These are phyloP conservation scores for Curvularia spicifera DNA, from an alignment of 2,329 filamentous ascomycete genomes.

Conservation along the genomic window DNA sequence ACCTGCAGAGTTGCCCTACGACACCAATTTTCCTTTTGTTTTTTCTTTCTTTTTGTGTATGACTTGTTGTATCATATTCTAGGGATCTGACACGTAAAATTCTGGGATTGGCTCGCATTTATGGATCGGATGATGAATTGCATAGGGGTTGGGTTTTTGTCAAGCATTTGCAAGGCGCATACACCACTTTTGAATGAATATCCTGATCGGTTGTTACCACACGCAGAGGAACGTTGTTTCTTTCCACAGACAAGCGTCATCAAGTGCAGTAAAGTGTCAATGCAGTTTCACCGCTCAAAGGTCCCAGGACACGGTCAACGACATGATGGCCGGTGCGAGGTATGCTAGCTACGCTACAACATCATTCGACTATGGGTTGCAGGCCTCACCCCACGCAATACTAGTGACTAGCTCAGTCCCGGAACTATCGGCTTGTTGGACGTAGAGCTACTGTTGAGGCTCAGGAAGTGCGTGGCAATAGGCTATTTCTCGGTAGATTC, in stretches of 20 bases:
- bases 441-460: slow-evolving; percentile 6
- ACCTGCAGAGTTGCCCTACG: neutral
- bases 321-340: neutral
- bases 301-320: neutral
- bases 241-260: neutral
- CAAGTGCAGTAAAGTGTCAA: neutral
- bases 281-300: neutral
- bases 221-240: neutral
- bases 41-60: neutral
- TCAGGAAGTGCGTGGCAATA: slow-evolving; percentile 16
- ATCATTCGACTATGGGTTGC: neutral
- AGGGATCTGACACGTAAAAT: neutral
- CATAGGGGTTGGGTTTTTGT: neutral
- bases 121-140: neutral
- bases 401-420: neutral
- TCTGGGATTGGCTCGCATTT: neutral
- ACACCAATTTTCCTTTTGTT: neutral
- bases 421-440: neutral
- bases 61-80: neutral
- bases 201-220: neutral
- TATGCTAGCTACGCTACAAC: neutral
- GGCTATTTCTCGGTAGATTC: slow-evolving; percentile 10
- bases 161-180: neutral
- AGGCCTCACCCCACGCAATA: neutral
- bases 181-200: neutral